These are phyloP conservation scores for Paraleonurus japonicus DNA, from an alignment of 257 asterid genomes.

Conservation along the genomic window DNA sequence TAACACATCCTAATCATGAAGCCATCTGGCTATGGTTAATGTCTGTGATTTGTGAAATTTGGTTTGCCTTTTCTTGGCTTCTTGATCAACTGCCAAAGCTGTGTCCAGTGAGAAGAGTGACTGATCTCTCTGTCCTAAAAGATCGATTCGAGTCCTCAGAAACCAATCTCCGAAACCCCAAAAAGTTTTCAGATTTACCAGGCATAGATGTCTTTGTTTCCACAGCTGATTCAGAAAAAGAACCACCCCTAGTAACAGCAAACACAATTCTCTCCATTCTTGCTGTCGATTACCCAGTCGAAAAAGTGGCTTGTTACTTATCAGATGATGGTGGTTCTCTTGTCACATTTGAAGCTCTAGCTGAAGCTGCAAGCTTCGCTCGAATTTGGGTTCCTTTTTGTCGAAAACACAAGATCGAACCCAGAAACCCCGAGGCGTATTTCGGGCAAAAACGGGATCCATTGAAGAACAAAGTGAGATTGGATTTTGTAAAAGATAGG, in stretches of 20 bases:
- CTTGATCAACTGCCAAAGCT: slow-evolving; percentile 91
- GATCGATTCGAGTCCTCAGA: slow-evolving; percentile 75
- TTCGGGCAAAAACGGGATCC: slow-evolving; percentile 77
- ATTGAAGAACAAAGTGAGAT: slow-evolving; percentile 63
- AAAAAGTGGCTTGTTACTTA: slow-evolving; percentile 74
- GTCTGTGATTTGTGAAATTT: slow-evolving; percentile 85
- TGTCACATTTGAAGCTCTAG: slow-evolving; percentile 85
- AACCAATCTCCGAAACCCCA: slow-evolving; percentile 74
- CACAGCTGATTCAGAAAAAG: slow-evolving; percentile 84
- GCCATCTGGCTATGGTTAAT: slow-evolving; percentile 91
- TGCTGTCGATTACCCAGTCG: slow-evolving; percentile 84
- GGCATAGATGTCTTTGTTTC: slow-evolving; percentile 87
- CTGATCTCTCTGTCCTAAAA: slow-evolving; percentile 68
- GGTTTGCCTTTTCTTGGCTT: slow-evolving; percentile 94
- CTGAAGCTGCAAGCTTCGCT: slow-evolving; percentile 91
- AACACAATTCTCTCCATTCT: slow-evolving; percentile 85
- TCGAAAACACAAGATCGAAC: slow-evolving; percentile 74
- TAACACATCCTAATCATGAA: slow-evolving; percentile 78
- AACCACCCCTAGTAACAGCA: slow-evolving; percentile 90
- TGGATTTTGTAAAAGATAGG: slow-evolving; percentile 78
- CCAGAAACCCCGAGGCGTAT: slow-evolving; percentile 85
- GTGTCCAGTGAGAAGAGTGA: slow-evolving; percentile 79
- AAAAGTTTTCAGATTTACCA: slow-evolving; percentile 76
- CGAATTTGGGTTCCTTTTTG: slow-evolving; percentile 87
- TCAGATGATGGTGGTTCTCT: slow-evolving; percentile 93